Percentiles rank a stretch among this genome's conserved stretches.
Evolutionary conservation across 2,329 filamentous ascomycete species (phyloP).

Genomic region (Westerdykella aurantiaca): DNA sequence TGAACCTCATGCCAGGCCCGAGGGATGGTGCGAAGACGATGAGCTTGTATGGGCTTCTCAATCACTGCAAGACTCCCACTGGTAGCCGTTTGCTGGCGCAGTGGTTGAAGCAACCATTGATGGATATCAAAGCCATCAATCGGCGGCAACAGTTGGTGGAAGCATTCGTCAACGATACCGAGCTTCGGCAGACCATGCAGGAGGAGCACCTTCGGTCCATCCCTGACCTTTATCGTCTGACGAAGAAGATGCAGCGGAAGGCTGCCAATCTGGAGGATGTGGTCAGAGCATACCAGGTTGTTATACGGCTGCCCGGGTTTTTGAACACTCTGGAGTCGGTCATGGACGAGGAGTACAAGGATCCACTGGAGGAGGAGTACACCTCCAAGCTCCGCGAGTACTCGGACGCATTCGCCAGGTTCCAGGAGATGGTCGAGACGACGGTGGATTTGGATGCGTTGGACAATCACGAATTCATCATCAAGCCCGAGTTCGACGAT

Average conservation of each 20-base stretch:
- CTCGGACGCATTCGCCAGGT: conserved; percentile 71
- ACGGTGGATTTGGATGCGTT: conserved; percentile 93
- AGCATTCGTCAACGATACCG: conserved; percentile 87
- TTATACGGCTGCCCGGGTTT: conserved; percentile 86
- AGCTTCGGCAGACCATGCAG: conserved; percentile 90
- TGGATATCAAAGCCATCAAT: conserved; percentile 84
- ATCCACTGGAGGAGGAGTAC: conserved; percentile 79
- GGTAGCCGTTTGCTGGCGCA: conserved; percentile 86
- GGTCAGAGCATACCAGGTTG: conserved; percentile 87
- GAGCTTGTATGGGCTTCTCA: conserved; percentile 89
- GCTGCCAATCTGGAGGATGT: conserved; percentile 93
- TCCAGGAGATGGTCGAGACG: conserved; percentile 98
- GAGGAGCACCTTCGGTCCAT: conserved; percentile 91
- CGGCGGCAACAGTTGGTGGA: conserved; percentile 90
- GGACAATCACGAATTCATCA: conserved; percentile 96
- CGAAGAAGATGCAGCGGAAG: conserved; percentile 90
- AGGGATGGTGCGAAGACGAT: conserved; percentile 95
- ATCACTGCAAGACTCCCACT: conserved; percentile 95
- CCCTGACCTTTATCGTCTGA: conserved; percentile 85
- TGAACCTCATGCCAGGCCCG: conserved; percentile 95
- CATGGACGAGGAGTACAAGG: conserved; percentile 91
- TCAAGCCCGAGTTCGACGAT: conserved; percentile 97
- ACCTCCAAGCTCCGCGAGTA: conserved; percentile 71
- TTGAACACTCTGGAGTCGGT: conserved; percentile 83
- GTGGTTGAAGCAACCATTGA: conserved; percentile 96